Percentiles rank a stretch among this genome's conserved stretches.
Conservation (phyloP, 768 basidiomycete genomes). For the Lentinula aciculospora region DNA sequence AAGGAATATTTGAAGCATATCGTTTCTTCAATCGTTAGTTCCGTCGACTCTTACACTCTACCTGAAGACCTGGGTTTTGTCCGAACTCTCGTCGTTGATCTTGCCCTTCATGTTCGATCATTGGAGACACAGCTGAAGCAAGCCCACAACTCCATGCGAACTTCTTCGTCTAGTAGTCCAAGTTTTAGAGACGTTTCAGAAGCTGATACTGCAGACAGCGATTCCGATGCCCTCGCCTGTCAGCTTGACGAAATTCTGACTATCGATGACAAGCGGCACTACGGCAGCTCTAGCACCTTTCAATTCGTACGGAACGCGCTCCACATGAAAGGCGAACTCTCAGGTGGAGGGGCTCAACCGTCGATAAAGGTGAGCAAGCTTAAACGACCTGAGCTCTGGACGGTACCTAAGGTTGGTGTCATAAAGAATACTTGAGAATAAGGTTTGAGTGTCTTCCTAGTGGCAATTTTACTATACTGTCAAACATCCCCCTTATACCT, state of each 20-base stretch:
- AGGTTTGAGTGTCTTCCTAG: too few relatives aligned
- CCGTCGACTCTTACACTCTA: not conserved
- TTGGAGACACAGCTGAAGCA: not conserved
- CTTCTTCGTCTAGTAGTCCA: not conserved
- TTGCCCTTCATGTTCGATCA: not conserved
- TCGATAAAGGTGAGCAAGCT: not conserved
- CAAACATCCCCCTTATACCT: conserved; percentile 14
- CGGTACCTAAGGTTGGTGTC: conserved; percentile 18
- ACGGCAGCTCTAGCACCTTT: conserved; percentile 31
- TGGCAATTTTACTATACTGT: not conserved
- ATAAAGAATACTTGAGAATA: too few relatives aligned
- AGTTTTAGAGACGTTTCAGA: not conserved
- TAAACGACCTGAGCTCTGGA: conserved; percentile 17
- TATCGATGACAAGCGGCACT: conserved; percentile 13
- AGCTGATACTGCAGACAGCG: not conserved
- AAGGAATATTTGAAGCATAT: not conserved
- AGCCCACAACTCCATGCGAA: not conserved
- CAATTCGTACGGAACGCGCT: conserved; percentile 29
- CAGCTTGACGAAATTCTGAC: not conserved
- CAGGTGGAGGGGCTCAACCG: not conserved
- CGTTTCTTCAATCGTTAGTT: not conserved
- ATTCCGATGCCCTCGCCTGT: not conserved
- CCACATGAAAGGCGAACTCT: conserved; percentile 26
- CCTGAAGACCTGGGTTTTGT: not conserved
- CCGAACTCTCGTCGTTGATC: not conserved